Evolutionary conservation across 352 stramenopile species (phyloP), one percentile per base, ranked within the genome.

Genomic region (Phytopythium montanum): DNA sequence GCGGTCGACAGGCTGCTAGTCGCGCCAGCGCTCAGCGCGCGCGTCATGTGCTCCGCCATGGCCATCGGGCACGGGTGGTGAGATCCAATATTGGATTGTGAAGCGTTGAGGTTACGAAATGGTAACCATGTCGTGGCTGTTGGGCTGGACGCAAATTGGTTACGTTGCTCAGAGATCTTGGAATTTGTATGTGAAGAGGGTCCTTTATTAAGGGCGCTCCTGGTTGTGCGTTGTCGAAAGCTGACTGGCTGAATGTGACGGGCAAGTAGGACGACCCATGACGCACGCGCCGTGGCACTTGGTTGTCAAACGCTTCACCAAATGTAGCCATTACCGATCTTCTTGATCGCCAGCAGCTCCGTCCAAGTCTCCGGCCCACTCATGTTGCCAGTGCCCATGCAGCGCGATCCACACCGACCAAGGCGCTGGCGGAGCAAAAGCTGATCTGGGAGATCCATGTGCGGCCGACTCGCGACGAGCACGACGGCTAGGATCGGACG

Each of bases 401-500:
- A 96, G 69, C 3, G 77, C 58, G 60, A 96, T 86, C 85, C 87
- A 95, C 81, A 34, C 85, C 53, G 31, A 93, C 55, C 0, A 83
- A 94, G 59, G 95, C 79, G 56, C 72, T 70, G 3, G 85, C 59
- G 16, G 81, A 92, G 64, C 90, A 86, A 31, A 94, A 63, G 31
- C 78, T 75, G 51, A 96, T 78, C 19, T 73, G n/a, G 70, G 60
- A 88, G 81, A 52, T 88, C 78, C 19, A 90, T 61, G 14, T 70
- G 45, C 18, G 69, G 23, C 54, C 33, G 85, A 93, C 42, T 94
- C 81, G 52, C 53, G 53, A 87, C 68, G 54, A 95, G 63, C 41
- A 93, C 70, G 2, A 95, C 77, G 0, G 88, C 88, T 0, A 90
- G 91, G 19, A 98, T n/a, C n/a, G 78, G 18, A 98, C 85, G 52